A percentile compares a stretch with the other conserved stretches of the same genome.
Conservation (phyloP, 176 grass and related monocot species). For the Alloteropsis semialata region DNA sequence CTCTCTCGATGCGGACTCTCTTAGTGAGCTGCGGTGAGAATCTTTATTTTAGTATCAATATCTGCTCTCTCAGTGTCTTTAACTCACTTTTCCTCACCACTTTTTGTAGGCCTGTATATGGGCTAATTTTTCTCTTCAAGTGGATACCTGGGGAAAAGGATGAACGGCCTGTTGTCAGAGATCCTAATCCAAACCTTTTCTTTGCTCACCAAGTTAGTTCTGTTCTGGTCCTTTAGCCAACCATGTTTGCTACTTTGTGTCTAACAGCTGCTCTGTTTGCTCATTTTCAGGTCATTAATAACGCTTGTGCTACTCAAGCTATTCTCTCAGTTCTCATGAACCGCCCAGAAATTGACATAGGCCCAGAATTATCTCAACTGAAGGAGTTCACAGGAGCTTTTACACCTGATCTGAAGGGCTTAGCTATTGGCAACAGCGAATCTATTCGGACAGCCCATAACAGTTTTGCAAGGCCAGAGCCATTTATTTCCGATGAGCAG, state of each 20-base stretch:
- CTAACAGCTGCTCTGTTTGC: slow-evolving; percentile 5
- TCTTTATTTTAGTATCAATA: background rate
- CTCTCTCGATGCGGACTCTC: slow-evolving; percentile 78
- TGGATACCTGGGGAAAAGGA: slow-evolving; percentile 81
- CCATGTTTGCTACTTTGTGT: background rate
- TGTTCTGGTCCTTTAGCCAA: background rate
- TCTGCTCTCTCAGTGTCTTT: background rate
- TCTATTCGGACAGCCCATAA: slow-evolving; percentile 83
- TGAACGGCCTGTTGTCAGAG: slow-evolving; percentile 49
- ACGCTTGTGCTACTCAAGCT: slow-evolving; percentile 98
- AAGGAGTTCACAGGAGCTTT: slow-evolving; percentile 95
- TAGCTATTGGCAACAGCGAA: slow-evolving; percentile 93
- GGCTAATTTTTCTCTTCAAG: slow-evolving; percentile 97
- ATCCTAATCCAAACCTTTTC: slow-evolving; percentile 76
- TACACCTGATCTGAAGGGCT: slow-evolving; percentile 81
- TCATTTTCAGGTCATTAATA: slow-evolving; percentile 80
- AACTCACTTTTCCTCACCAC: background rate
- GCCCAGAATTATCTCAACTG: slow-evolving; percentile 74
- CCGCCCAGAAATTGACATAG: slow-evolving; percentile 79
- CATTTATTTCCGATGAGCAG: slow-evolving; percentile 93
- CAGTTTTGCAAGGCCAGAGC: slow-evolving; percentile 94
- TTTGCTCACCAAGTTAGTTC: slow-evolving; percentile 68
- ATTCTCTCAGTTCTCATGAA: slow-evolving; percentile 97
- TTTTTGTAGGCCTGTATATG: slow-evolving; percentile 81
- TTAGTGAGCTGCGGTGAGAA: slow-evolving; percentile 67